Evolutionary conservation across 2,329 filamentous ascomycete species (phyloP).

Genomic region (Periconia sp.): DNA sequence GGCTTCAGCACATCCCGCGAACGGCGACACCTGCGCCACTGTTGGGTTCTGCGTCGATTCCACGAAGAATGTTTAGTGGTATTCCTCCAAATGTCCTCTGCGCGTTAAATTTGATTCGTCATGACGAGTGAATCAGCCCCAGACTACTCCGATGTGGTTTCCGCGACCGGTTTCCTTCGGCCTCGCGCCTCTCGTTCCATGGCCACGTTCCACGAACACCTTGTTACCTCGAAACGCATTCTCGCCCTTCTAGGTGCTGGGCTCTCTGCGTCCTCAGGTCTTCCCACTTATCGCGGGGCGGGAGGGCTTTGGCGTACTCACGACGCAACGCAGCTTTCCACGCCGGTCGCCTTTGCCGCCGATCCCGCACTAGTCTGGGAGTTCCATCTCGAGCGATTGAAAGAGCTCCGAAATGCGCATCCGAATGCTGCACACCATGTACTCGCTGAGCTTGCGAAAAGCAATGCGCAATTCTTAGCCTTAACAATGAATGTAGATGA

Average conservation of each 20-base stretch:
- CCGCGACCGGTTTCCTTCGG: slow-evolving; percentile 13
- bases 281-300: slow-evolving; percentile 24
- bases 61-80: no score
- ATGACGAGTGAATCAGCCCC: slow-evolving; percentile 4
- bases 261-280: slow-evolving; percentile 25
- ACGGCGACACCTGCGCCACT: no score
- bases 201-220: slow-evolving; percentile 12
- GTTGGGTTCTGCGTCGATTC: no score
- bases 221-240: slow-evolving; percentile 18
- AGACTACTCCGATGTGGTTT: slow-evolving; percentile 15
- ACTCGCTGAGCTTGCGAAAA: slow-evolving; percentile 15
- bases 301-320: slow-evolving; percentile 20
- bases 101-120: no score
- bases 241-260: slow-evolving; percentile 24
- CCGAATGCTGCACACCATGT: slow-evolving; percentile 25
- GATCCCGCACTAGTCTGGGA: slow-evolving; percentile 22
- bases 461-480: slow-evolving; percentile 14
- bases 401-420: slow-evolving; percentile 7
- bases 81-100: no score
- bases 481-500: slow-evolving; percentile 30
- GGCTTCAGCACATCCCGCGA: no score
- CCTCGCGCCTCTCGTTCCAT: slow-evolving; percentile 4
- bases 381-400: slow-evolving; percentile 16
- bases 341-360: slow-evolving; percentile 13
- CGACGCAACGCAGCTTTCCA: slow-evolving; percentile 15